A percentile compares a stretch with the other conserved stretches of the same genome.
These are phyloP conservation scores for Allantophomopsis lycopodina DNA, from an alignment of 2,329 filamentous ascomycete genomes.

Conservation along the genomic window DNA sequence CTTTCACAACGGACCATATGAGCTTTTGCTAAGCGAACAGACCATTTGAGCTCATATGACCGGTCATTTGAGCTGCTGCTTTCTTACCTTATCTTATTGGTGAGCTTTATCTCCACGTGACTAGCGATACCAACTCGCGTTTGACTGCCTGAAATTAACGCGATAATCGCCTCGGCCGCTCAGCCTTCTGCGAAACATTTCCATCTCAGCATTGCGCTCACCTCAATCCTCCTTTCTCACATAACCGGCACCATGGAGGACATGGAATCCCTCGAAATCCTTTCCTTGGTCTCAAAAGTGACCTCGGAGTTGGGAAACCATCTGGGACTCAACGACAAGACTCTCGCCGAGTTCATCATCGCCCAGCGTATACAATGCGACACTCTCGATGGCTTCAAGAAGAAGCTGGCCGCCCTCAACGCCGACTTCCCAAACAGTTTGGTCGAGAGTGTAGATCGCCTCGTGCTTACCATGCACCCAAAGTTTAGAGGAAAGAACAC, in stretches of 20 bases:
- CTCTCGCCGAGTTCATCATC: slow-evolving; percentile 91
- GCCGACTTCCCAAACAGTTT: slow-evolving; percentile 76
- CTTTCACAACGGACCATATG: no score
- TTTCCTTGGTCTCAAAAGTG: slow-evolving; percentile 90
- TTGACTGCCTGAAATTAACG: no score
- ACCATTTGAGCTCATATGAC: no score
- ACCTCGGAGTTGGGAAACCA: slow-evolving; percentile 92
- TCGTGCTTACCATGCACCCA: slow-evolving; percentile 83
- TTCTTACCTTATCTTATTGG: no score
- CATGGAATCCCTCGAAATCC: slow-evolving; percentile 76
- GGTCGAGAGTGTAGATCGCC: slow-evolving; percentile 79
- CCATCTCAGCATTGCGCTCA: no score
- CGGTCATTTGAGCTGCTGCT: no score
- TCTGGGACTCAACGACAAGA: slow-evolving; percentile 83
- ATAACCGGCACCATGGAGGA: slow-evolving; percentile 31
- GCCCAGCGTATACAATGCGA: slow-evolving; percentile 70
- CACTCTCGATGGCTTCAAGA: slow-evolving; percentile 60
- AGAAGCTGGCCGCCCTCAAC: slow-evolving; percentile 59
- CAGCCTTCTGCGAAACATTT: no score
- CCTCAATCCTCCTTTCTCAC: not conserved
- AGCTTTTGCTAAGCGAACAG: no score
- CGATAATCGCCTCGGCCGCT: no score
- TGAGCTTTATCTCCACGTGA: no score
- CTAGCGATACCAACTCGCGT: no score
- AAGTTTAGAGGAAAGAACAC: slow-evolving; percentile 54